Percentiles rank a stretch among this genome's conserved stretches.
Evolutionary conservation across 352 stramenopile genomes (phyloP).

Genomic region (Pythium angustatum): DNA sequence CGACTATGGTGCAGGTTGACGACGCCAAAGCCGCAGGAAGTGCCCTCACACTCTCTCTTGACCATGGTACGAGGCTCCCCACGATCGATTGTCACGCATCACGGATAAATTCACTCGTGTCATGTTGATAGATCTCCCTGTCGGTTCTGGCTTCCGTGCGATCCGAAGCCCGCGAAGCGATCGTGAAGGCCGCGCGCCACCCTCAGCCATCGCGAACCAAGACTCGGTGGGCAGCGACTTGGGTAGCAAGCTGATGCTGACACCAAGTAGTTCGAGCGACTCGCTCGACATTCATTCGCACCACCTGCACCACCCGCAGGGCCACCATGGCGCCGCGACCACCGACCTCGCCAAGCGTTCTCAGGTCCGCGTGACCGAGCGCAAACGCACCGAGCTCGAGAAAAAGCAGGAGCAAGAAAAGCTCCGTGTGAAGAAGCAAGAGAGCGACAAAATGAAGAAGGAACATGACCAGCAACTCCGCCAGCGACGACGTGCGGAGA

Average conservation of each 20-base stretch:
- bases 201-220: conserved; percentile 10
- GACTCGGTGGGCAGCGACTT: conserved; percentile 18
- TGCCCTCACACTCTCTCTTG: conserved; percentile 12
- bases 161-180: conserved; percentile 42
- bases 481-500: conserved; percentile 60
- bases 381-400: conserved; percentile 62
- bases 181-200: background rate
- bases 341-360: conserved; percentile 46
- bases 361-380: conserved; percentile 53
- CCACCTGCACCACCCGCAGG: background rate
- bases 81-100: background rate
- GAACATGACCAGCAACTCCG: conserved; percentile 48
- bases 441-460: conserved; percentile 50
- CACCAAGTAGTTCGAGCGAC: conserved; percentile 20
- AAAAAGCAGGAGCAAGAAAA: conserved; percentile 52
- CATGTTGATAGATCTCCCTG: conserved; percentile 33
- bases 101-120: background rate
- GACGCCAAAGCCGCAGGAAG: background rate
- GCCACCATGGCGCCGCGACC: conserved; percentile 4
- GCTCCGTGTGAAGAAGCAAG: conserved; percentile 37
- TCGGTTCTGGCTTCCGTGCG: conserved; percentile 49
- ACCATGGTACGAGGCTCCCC: conserved; percentile 12
- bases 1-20: conserved; percentile 19
- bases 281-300: conserved; percentile 16
- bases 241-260: conserved; percentile 5